Base-by-base conservation (phyloP, 192 early-diverging fungal genomes). In the Lobosporangium transversale region DNA sequence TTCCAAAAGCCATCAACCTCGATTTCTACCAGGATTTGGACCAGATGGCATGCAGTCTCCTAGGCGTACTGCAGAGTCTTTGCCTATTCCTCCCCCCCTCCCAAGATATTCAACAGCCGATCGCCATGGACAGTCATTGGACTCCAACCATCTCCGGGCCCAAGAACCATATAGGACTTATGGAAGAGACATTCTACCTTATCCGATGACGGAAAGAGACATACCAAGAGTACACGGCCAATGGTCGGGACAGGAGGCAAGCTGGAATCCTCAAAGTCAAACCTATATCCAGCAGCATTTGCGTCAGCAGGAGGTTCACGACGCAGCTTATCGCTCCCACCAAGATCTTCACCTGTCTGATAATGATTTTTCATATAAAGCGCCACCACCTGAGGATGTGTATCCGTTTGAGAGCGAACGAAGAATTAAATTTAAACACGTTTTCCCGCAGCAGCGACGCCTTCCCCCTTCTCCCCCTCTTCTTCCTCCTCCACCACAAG, bases 1-100 rank as follows among this genome's bases (percentile, higher is more conserved):
- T 14, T 26, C 21, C 24, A 71, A 35, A 37, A 47, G 58, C 21
- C 53, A 57, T 40, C 64, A 30, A 3, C 73, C 73, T 3, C 73
- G 73, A 8, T 76, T 67, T 52, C 44, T 76, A 10, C 73, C 73
- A 50, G 73, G 73, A 26, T 76, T 76, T 59, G 53, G 64, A 8
- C 65, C 57, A 0, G 53, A 58, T n/a, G 73, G 73, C 18, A 20
- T 57, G 23, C 36, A 67, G 58, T 20, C 20, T 17, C 3, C 10
- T 4, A 23, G 36, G 18, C 50, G 50, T 8, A 15, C 54, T 12
- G n/a, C 12, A 37, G 31, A 29, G 21, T 29, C 49, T 20, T 1
- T 33, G 18, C 31, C 52, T 10, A 33, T 9, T 20, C 21, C 45
- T 30, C 14, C 37, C 24, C 9, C 7, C n/a, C 18, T 15, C 17